phyloP scores from a whole-genome alignment of 2,329 filamentous ascomycete species.

The Ophiocordyceps camponoti-rufipedis region DNA sequence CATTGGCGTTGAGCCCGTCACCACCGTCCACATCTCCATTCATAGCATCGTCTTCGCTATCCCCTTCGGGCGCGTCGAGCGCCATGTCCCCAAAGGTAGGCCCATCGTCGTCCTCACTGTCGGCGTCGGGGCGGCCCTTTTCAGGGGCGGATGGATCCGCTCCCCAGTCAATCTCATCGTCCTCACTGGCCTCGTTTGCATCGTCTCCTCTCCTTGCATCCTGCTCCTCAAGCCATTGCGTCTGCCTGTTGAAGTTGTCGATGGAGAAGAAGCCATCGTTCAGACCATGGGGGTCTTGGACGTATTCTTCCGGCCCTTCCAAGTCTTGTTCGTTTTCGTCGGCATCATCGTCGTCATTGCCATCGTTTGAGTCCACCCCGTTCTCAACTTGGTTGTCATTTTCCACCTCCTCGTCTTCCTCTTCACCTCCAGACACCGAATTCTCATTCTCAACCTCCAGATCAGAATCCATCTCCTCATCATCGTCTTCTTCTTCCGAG shows the following conservation, averaged over 20 bases:
- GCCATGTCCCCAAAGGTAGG: constrained; percentile 72
- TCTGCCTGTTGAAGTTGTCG: constrained; percentile 90
- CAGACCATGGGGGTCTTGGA: constrained; percentile 55
- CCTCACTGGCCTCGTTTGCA: constrained; percentile 48
- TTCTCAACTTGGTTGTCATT: constrained; percentile 1
- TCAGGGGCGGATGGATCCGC: constrained; percentile 53
- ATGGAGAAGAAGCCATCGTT: constrained; percentile 98
- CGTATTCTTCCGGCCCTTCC: constrained; percentile 26
- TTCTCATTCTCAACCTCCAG: background rate
- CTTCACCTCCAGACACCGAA: constrained; percentile 9
- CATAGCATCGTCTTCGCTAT: constrained; percentile 42
- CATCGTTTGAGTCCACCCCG: constrained; percentile 5
- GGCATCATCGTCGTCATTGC: no score
- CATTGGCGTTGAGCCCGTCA: constrained; percentile 58
- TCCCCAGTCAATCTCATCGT: constrained; percentile 80
- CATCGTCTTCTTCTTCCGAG: background rate
- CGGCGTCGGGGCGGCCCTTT: constrained; percentile 41
- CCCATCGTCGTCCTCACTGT: constrained; percentile 52
- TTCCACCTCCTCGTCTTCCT: constrained; percentile 15
- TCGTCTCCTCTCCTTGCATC: constrained; percentile 50
- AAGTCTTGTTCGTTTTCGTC: constrained; percentile 14
- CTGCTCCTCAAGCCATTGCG: constrained; percentile 74
- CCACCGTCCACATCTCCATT: constrained; percentile 29
- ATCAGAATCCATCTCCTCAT: background rate
- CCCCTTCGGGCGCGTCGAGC: constrained; percentile 54